Percentiles rank a stretch among this genome's conserved stretches.
phyloP scores from a whole-genome alignment of 768 basidiomycete species.

The Boletus speciosus region DNA sequence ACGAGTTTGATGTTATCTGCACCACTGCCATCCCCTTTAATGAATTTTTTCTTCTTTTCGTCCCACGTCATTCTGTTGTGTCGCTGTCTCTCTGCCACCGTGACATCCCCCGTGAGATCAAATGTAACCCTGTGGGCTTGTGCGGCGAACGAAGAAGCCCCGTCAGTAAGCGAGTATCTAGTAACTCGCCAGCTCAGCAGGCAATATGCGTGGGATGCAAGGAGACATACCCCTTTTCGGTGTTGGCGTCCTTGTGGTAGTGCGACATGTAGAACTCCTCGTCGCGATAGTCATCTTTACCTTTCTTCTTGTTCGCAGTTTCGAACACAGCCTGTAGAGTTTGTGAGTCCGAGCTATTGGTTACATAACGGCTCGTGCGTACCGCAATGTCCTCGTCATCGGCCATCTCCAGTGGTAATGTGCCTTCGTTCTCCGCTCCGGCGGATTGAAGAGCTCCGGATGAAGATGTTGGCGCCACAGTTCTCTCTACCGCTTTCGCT shows the following conservation, averaged over 20 bases:
- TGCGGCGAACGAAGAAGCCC: slow-evolving; percentile 78
- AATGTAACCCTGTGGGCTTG: slow-evolving; percentile 80
- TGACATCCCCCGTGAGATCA: slow-evolving; percentile 75
- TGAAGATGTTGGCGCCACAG: slow-evolving; percentile 30
- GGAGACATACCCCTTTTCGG: slow-evolving; percentile 82
- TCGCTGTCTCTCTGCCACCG: slow-evolving; percentile 53
- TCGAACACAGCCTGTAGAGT: slow-evolving; percentile 62
- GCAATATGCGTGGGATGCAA: not conserved
- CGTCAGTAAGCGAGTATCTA: slow-evolving; percentile 88
- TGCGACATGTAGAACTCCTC: slow-evolving; percentile 90
- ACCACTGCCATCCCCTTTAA: slow-evolving; percentile 79
- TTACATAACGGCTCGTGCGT: slow-evolving; percentile 10
- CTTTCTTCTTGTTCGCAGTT: slow-evolving; percentile 41
- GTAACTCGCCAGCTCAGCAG: not conserved
- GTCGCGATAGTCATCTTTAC: slow-evolving; percentile 60
- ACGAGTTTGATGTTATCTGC: slow-evolving; percentile 94
- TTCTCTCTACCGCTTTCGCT: slow-evolving; percentile 56
- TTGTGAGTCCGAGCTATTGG: slow-evolving; percentile 1
- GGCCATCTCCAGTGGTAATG: slow-evolving; percentile 57
- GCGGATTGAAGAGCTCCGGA: slow-evolving; percentile 31
- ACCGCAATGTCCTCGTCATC: slow-evolving; percentile 78
- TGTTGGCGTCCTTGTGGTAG: slow-evolving; percentile 79
- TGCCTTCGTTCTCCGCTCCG: slow-evolving; percentile 34
- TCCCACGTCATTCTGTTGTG: slow-evolving; percentile 79
- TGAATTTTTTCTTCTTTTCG: slow-evolving; percentile 92